These are phyloP conservation scores for Blastobotrys mokoenaii DNA, from an alignment of 805 yeast species.

Conservation along the genomic window DNA sequence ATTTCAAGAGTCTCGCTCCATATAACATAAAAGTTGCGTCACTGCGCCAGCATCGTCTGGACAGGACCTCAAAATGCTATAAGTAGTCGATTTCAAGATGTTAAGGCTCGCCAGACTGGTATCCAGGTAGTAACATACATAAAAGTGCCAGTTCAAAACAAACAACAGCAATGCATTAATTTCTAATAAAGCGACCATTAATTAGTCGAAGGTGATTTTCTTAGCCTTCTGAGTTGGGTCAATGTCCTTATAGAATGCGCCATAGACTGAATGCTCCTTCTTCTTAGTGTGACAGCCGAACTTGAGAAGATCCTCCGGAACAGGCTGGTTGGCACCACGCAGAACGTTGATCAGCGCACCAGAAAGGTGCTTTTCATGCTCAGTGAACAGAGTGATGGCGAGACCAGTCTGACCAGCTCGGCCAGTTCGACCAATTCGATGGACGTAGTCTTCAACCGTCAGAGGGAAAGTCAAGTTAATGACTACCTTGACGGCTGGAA, in stretches of 20 bases:
- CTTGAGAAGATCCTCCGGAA: slow-evolving; percentile 88
- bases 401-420: slow-evolving; percentile 94
- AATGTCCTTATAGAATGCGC: slow-evolving; percentile 92
- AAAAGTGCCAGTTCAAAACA: too few relatives aligned
- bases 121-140: too few relatives aligned
- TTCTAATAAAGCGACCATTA: not conserved
- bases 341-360: slow-evolving; percentile 90
- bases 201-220: slow-evolving; percentile 73
- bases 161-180: not conserved
- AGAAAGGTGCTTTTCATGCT: slow-evolving; percentile 90
- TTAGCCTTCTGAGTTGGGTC: slow-evolving; percentile 75
- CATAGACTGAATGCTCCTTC: slow-evolving; percentile 96
- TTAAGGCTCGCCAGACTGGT: too few relatives aligned
- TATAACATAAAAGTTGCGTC: too few relatives aligned
- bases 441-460: slow-evolving; percentile 94
- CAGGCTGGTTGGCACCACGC: slow-evolving; percentile 89
- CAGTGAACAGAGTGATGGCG: slow-evolving; percentile 93
- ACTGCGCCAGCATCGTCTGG: too few relatives aligned
- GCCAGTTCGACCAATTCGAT: slow-evolving; percentile 96
- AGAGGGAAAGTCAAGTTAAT: slow-evolving; percentile 93
- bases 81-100: too few relatives aligned
- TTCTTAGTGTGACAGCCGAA: slow-evolving; percentile 97
- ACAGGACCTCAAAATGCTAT: too few relatives aligned
- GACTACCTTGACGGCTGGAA: slow-evolving; percentile 93
- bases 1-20: too few relatives aligned